A percentile compares a stretch with the other conserved stretches of the same genome.
These are phyloP conservation scores for Naumovozyma baii DNA, from an alignment of 805 yeast species.

Conservation along the genomic window DNA sequence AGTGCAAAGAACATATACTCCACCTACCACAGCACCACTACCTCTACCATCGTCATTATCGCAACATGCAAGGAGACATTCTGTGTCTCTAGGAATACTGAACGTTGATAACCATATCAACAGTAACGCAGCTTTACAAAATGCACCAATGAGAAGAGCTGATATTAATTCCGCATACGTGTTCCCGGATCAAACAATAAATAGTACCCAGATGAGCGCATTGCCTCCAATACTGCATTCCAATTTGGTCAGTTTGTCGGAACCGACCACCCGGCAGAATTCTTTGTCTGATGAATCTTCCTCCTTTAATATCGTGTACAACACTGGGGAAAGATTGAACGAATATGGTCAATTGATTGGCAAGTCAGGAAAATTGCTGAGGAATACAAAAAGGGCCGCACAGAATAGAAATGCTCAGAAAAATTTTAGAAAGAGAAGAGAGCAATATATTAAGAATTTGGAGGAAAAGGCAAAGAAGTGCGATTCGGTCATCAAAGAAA, in stretches of 20 bases:
- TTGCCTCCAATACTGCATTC: neutral
- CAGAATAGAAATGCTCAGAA: conserved; percentile 89
- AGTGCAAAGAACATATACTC: neutral
- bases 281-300: neutral
- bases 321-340: conserved; percentile 15
- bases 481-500: conserved; percentile 50
- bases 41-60: neutral
- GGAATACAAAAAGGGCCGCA: conserved; percentile 71
- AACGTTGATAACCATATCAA: neutral
- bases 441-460: conserved; percentile 67
- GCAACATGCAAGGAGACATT: neutral
- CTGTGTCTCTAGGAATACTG: neutral
- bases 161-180: too few relatives aligned
- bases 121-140: too few relatives aligned
- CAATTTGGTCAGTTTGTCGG: too few relatives aligned
- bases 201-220: too few relatives aligned
- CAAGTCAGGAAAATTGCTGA: conserved; percentile 20
- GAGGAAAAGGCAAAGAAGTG: conserved; percentile 61
- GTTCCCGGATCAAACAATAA: too few relatives aligned
- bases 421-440: conserved; percentile 81
- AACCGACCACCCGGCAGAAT: too few relatives aligned
- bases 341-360: conserved; percentile 18
- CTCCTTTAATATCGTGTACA: neutral
- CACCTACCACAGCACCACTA: neutral
- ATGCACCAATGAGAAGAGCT: neutral